Evolutionary conservation across 177 flowering plant species (phyloP), one percentile per base, ranked within the genome.

Genomic region (Vitis hybrid): DNA sequence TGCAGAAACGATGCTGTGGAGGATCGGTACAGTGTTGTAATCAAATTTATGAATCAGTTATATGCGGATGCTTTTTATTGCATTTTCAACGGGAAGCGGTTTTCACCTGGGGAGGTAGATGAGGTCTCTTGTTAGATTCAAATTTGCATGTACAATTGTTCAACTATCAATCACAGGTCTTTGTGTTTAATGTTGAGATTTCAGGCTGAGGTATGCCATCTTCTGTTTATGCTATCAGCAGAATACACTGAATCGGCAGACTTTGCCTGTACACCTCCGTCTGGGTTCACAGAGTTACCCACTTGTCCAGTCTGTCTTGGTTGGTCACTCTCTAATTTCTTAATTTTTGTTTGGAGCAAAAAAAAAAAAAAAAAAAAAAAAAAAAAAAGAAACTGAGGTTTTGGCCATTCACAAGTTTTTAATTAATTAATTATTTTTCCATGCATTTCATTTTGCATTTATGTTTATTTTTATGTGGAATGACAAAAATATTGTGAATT

Each of bases 231-330:
- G 55, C 78, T 63, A 39, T 83, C 91, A 13, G 93, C 84, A 67
- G 91, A 88, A 63, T 91, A 80, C 75, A 83, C 88, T 0, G 93
- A 88, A 54, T 75, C 67, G 3, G 85, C 79, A 10, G 92, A 91
- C 63, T 68, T 81, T 52, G 92, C 98, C 1, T 74, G 84, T 65
- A 71, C 77, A 6, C 86, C 97, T 65, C 99, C 97, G 0, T 56
- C 32, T 3, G 98, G 91, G 8, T 91, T 79, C 64, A 86, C 90
- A 0, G 99, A 90, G 71, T 74, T 94, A 67, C 99, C 98, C 2
- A 86, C 97, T 54, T 94, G 99, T 74, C 97, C 99, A 1, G 82
- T 91, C 66, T 94, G 99, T 65, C 90, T 93, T n/a, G 99, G 99
- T 91, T 9, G 74, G 93, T 66, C 6, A 17, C 19, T 23, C 11